These are phyloP conservation scores for Candida lessepsii DNA, from an alignment of 805 yeast genomes.

Conservation along the genomic window DNA sequence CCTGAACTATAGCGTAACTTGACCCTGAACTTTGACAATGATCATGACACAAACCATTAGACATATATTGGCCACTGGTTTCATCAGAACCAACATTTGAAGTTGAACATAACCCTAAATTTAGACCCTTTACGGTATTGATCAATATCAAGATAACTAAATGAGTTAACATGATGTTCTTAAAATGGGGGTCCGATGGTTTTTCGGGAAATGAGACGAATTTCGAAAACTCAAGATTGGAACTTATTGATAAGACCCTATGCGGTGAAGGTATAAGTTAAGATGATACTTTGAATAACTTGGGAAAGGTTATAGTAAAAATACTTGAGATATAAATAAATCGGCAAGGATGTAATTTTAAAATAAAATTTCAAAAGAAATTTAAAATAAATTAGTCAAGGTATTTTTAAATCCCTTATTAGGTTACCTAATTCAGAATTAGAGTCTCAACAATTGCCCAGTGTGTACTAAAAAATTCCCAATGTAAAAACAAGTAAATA, in stretches of 20 bases:
- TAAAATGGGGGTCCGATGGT: slow-evolving; percentile 2
- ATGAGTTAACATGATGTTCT: neutral
- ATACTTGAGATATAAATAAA: too few species aligned
- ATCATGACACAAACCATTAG: slow-evolving; percentile 53
- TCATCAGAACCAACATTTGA: slow-evolving; percentile 14
- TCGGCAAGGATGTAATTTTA: neutral
- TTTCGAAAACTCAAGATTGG: neutral
- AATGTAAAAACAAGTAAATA: neutral
- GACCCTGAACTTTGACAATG: slow-evolving; percentile 43
- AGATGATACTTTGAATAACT: too few species aligned
- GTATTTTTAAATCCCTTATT: slow-evolving; percentile 4
- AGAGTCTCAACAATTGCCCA: slow-evolving; percentile 1
- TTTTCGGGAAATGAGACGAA: neutral
- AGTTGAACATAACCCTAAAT: slow-evolving; percentile 23
- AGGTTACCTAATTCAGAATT: slow-evolving; percentile 2
- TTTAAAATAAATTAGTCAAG: neutral
- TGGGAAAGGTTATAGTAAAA: too few species aligned
- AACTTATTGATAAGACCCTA: too few species aligned
- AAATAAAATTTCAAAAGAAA: slow-evolving; percentile 4
- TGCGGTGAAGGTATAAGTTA: too few species aligned
- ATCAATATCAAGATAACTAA: slow-evolving; percentile 1
- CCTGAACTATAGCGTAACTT: slow-evolving; percentile 54
- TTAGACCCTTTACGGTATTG: slow-evolving; percentile 1
- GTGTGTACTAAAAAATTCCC: slow-evolving; percentile 3
- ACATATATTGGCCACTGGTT: slow-evolving; percentile 27